These are phyloP conservation scores for Pisolithus tinctorius DNA, from an alignment of 768 basidiomycete genomes.

Conservation along the genomic window DNA sequence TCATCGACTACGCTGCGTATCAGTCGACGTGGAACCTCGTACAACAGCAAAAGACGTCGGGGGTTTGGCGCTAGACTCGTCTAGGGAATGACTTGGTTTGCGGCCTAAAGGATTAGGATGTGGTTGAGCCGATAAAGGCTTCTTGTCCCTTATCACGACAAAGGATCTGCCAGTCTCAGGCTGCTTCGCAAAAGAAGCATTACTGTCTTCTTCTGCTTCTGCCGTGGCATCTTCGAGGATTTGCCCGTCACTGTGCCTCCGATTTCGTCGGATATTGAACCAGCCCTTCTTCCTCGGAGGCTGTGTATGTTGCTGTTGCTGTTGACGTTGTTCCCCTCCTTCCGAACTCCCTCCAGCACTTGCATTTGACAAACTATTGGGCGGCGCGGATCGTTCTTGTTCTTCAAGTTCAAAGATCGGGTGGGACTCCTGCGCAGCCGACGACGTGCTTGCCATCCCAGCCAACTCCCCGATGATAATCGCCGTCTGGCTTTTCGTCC, in stretches of 20 bases:
- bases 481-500: slow-evolving; percentile 79
- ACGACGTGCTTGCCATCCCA: slow-evolving; percentile 16
- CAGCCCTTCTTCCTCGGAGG: slow-evolving; percentile 58
- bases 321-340: slow-evolving; percentile 24
- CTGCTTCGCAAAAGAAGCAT: slow-evolving; percentile 25
- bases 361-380: slow-evolving; percentile 12
- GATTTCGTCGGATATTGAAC: slow-evolving; percentile 56
- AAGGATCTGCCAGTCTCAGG: slow-evolving; percentile 49
- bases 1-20: background rate
- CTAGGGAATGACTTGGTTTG: slow-evolving; percentile 22
- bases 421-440: slow-evolving; percentile 13
- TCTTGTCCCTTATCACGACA: slow-evolving; percentile 60
- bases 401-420: slow-evolving; percentile 14
- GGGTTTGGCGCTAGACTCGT: slow-evolving; percentile 19
- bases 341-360: slow-evolving; percentile 32
- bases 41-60: slow-evolving; percentile 22
- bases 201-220: slow-evolving; percentile 13
- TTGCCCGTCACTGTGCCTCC: slow-evolving; percentile 55
- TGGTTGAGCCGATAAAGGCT: slow-evolving; percentile 30
- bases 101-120: slow-evolving; percentile 10
- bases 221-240: slow-evolving; percentile 22
- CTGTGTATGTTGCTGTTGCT: background rate
- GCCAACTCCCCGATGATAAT: slow-evolving; percentile 62
- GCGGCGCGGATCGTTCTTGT: background rate
- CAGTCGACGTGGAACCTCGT: slow-evolving; percentile 21